phyloP scores from a whole-genome alignment of 345 rosid species.

The Eutrema heterophyllum region DNA sequence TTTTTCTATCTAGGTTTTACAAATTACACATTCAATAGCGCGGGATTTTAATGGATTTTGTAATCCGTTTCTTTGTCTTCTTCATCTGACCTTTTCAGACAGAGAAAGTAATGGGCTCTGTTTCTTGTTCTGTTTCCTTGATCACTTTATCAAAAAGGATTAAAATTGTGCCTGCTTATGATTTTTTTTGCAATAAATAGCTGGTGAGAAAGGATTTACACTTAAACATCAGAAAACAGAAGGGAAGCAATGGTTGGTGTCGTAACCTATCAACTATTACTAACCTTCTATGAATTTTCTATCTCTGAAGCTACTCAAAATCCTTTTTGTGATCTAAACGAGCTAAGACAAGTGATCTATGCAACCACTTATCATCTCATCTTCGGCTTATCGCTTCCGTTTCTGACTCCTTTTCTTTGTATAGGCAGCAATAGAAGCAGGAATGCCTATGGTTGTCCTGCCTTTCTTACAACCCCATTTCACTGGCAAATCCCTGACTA shows the following conservation, averaged over 20 bases:
- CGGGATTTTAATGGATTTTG: background rate
- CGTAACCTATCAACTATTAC: background rate
- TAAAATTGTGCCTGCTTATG: background rate
- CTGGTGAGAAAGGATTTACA: conserved; percentile 16
- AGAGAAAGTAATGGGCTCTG: background rate
- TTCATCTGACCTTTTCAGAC: background rate
- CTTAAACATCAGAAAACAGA: background rate
- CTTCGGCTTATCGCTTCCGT: conserved; percentile 28
- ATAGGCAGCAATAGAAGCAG: conserved; percentile 46
- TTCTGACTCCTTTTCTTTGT: conserved; percentile 23
- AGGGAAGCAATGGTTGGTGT: background rate
- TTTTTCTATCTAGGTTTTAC: background rate
- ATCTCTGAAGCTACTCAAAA: conserved; percentile 9
- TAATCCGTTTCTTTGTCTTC: background rate
- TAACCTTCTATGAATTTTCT: conserved; percentile 5
- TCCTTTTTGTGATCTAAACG: background rate
- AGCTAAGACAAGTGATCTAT: background rate
- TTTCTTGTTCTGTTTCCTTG: background rate
- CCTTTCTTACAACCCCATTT: conserved; percentile 78
- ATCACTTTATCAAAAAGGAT: background rate
- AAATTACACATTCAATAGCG: background rate
- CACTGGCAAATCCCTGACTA: conserved; percentile 60
- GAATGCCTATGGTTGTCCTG: conserved; percentile 72
- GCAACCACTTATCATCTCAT: conserved; percentile 16
- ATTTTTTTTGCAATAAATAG: background rate